Percentiles rank a stretch among this genome's conserved stretches.
Conservation (phyloP, 2,329 filamentous ascomycete genomes). For the Metarhizium guizhouense region DNA sequence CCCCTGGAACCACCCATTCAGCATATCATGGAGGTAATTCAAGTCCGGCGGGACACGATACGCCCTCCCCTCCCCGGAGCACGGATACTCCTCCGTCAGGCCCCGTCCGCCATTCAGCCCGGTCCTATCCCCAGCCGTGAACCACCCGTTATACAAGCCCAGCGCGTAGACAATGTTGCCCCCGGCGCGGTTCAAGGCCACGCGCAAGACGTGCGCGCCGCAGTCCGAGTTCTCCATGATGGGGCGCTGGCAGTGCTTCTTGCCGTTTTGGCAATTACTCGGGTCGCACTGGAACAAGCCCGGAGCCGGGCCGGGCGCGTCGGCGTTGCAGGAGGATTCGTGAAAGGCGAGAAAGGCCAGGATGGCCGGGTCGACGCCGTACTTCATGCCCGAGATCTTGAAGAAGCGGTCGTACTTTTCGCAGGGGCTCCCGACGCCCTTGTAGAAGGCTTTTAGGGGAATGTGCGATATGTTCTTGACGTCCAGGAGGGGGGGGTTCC, state of each 20-base stretch:
- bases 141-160: constrained; percentile 28
- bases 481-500: too few relatives aligned
- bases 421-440: constrained; percentile 3
- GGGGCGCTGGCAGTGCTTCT: constrained; percentile 18
- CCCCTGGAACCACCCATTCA: constrained; percentile 20
- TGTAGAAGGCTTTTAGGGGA: too few relatives aligned
- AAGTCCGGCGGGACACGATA: constrained; percentile 25
- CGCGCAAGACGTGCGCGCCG: constrained; percentile 20
- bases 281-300: constrained; percentile 28
- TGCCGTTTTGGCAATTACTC: constrained; percentile 23
- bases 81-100: constrained; percentile 15
- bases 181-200: constrained; percentile 13
- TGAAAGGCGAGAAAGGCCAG: constrained; percentile 27
- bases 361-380: constrained; percentile 23
- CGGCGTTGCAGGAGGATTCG: constrained; percentile 25
- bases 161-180: constrained; percentile 24
- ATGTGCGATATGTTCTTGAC: too few relatives aligned
- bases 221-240: constrained; percentile 26
- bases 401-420: constrained; percentile 24
- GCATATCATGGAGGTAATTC: not conserved
- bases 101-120: constrained; percentile 18
- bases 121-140: constrained; percentile 18
- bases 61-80: constrained; percentile 13
- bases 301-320: constrained; percentile 22
- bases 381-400: constrained; percentile 18